A percentile compares a stretch with the other conserved stretches of the same genome.
Evolutionary conservation across 176 grass and related monocot species (phyloP).

Genomic region (maize (Zea mays)): DNA sequence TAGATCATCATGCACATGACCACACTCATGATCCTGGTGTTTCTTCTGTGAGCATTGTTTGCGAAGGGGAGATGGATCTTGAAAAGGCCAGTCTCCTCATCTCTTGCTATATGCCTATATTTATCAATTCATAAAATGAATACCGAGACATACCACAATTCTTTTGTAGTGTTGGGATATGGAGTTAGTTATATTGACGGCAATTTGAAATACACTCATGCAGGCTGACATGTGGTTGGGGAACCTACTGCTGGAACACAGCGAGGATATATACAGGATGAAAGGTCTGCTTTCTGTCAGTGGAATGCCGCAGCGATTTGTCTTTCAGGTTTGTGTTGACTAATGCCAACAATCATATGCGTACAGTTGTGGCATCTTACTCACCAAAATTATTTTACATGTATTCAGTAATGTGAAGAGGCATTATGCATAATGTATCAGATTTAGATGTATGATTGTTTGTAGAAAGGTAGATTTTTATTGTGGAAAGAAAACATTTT

Average conservation of each 20-base stretch:
- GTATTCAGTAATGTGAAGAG: neutral
- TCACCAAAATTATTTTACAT: neutral
- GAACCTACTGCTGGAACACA: constrained; percentile 77
- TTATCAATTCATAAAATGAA: constrained; percentile 34
- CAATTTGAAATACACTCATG: constrained; percentile 37
- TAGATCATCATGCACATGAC: constrained; percentile 90
- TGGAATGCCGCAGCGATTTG: constrained; percentile 94
- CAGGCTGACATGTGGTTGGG: constrained; percentile 97
- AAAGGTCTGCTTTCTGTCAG: constrained; percentile 88
- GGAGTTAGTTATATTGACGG: constrained; percentile 21
- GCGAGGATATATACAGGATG: constrained; percentile 97
- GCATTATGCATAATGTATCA: neutral
- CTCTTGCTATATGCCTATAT: constrained; percentile 30
- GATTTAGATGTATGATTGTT: neutral
- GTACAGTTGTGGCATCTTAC: neutral
- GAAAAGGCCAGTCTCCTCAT: constrained; percentile 63
- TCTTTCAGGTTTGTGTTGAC: constrained; percentile 71
- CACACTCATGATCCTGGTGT: constrained; percentile 95
- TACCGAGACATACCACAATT: neutral
- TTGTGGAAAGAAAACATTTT: neutral
- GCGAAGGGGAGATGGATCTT: constrained; percentile 94
- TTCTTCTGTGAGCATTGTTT: constrained; percentile 98
- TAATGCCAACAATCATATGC: neutral
- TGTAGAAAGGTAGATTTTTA: neutral
- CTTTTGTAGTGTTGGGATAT: constrained; percentile 13